These are phyloP conservation scores for Moesziomyces parantarcticus DNA, from an alignment of 1,284 basidiomycete species.

Conservation along the genomic window DNA sequence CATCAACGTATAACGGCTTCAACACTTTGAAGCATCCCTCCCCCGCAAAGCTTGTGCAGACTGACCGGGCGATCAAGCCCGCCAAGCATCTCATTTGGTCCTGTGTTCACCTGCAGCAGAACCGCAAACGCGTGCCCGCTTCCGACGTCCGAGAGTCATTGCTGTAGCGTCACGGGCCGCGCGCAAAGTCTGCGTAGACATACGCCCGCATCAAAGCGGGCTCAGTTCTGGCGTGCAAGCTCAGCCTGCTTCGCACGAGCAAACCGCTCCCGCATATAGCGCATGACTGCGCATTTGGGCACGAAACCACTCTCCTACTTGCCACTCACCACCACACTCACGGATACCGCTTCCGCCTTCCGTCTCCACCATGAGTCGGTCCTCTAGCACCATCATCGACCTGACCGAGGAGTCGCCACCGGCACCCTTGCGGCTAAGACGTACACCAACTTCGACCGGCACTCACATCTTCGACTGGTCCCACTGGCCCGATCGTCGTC, in stretches of 20 bases:
- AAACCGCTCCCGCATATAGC: not conserved
- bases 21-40: not conserved
- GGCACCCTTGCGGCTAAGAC: slow-evolving; percentile 10
- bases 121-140: too few relatives aligned
- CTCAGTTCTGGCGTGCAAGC: too few relatives aligned
- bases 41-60: too few relatives aligned
- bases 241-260: not conserved
- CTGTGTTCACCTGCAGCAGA: too few relatives aligned
- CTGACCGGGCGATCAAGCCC: too few relatives aligned
- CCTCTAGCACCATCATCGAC: slow-evolving; percentile 41
- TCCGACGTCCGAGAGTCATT: too few relatives aligned
- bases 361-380: slow-evolving; percentile 14
- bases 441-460: slow-evolving; percentile 1
- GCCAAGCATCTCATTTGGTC: too few relatives aligned
- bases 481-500: not conserved
- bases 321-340: not conserved
- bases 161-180: too few relatives aligned
- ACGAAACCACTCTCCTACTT: not conserved
- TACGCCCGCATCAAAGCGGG: too few relatives aligned
- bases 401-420: slow-evolving; percentile 57
- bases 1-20: too few relatives aligned
- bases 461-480: slow-evolving; percentile 34
- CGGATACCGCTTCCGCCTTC: not conserved
- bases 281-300: slow-evolving; percentile 10
- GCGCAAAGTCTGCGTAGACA: too few relatives aligned